These are phyloP conservation scores for Delonix regia DNA, from an alignment of 306 rosid species.

Conservation along the genomic window DNA sequence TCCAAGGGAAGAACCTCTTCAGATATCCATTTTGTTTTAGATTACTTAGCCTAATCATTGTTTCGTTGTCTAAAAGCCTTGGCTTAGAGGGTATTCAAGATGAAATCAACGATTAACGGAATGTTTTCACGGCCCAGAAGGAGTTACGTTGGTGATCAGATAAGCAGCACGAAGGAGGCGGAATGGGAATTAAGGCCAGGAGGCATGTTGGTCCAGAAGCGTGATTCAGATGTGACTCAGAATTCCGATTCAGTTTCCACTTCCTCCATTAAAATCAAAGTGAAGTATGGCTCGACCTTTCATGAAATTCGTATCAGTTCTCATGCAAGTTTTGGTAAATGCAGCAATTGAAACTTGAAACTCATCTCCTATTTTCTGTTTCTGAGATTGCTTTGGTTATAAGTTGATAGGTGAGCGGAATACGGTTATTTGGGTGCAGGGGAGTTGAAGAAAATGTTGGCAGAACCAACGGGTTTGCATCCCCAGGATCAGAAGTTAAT, in stretches of 20 bases:
- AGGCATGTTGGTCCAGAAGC: conserved; percentile 87
- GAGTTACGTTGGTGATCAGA: conserved; percentile 18
- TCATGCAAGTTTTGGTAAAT: conserved; percentile 86
- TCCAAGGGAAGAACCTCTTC: conserved; percentile 46
- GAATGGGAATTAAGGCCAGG: conserved; percentile 83
- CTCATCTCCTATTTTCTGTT: not conserved
- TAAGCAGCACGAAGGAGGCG: not conserved
- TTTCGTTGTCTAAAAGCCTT: not conserved
- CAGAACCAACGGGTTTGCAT: conserved; percentile 65
- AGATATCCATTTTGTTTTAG: conserved; percentile 13
- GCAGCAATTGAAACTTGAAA: conserved; percentile 33
- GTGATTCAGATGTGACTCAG: conserved; percentile 47
- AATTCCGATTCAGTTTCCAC: conserved; percentile 30
- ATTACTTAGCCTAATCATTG: conserved; percentile 13
- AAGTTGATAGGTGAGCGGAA: not conserved
- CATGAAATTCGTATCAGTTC: conserved; percentile 67
- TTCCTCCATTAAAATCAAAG: conserved; percentile 61
- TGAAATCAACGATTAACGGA: not conserved
- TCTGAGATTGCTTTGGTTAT: not conserved
- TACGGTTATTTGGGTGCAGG: conserved; percentile 50
- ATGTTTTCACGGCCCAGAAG: conserved; percentile 45
- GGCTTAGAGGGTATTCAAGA: not conserved
- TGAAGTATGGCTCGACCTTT: conserved; percentile 61
- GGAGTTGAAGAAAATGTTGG: conserved; percentile 83
- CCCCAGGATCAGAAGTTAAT: conserved; percentile 71